phyloP scores from a whole-genome alignment of 2,329 filamentous ascomycete genomes.

The Diplocarpon rosae region DNA sequence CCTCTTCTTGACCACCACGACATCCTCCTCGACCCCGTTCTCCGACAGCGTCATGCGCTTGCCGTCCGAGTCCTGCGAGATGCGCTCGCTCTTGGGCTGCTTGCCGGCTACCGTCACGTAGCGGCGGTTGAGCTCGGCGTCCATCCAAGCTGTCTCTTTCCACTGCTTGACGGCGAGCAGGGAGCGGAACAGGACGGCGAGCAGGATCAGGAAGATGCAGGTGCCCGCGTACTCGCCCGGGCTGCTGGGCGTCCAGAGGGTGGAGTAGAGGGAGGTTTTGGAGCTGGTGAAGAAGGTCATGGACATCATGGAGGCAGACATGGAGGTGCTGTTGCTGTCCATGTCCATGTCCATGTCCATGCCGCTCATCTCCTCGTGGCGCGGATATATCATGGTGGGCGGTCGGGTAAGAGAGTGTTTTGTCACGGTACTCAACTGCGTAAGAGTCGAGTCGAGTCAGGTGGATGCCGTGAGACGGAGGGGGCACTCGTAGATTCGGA shows the following conservation, averaged over 20 bases:
- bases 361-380: no score
- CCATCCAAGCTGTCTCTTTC: conserved; percentile 53
- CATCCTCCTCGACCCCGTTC: conserved; percentile 72
- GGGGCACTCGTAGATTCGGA: no score
- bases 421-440: no score
- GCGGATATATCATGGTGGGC: no score
- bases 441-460: no score
- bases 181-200: conserved; percentile 58
- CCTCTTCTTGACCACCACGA: conserved; percentile 57
- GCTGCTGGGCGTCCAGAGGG: conserved; percentile 60
- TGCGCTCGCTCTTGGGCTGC: conserved; percentile 28
- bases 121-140: conserved; percentile 60
- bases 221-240: conserved; percentile 72
- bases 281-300: conserved; percentile 57
- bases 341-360: conserved; percentile 14
- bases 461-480: no score
- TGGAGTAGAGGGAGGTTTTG: conserved; percentile 53
- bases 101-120: conserved; percentile 63
- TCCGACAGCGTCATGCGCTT: conserved; percentile 58
- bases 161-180: conserved; percentile 62
- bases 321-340: no score
- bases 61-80: conserved; percentile 37
- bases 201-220: conserved; percentile 79
- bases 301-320: conserved; percentile 39
- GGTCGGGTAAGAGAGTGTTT: neutral